Percentiles rank a stretch among this genome's conserved stretches.
These are phyloP conservation scores for Xylariaceae sp. DNA, from an alignment of 2,329 filamentous ascomycete genomes.

Conservation along the genomic window DNA sequence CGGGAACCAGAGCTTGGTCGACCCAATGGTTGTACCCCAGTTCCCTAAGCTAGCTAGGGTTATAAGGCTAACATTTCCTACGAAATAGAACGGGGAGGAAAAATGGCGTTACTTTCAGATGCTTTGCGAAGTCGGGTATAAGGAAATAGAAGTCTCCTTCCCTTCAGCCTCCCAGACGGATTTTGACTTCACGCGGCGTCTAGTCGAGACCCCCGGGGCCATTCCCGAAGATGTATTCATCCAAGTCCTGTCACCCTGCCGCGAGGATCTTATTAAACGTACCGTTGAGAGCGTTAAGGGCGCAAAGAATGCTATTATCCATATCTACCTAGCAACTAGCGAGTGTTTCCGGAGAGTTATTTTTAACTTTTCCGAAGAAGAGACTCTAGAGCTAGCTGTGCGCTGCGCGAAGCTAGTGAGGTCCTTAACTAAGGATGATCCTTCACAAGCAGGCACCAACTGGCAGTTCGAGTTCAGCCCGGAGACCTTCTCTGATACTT, in stretches of 20 bases:
- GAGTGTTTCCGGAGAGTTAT: constrained; percentile 92
- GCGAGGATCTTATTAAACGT: constrained; percentile 85
- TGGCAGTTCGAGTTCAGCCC: constrained; percentile 86
- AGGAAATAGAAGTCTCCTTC: constrained; percentile 97
- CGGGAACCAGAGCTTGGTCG: constrained; percentile 90
- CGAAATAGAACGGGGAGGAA: constrained; percentile 88
- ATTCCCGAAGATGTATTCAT: constrained; percentile 89
- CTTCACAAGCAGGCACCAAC: constrained; percentile 59
- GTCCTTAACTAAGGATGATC: constrained; percentile 84
- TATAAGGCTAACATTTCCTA: no score
- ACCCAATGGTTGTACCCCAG: constrained; percentile 76
- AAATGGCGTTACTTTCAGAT: constrained; percentile 96
- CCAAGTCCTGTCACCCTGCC: constrained; percentile 89
- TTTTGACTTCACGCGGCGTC: constrained; percentile 87
- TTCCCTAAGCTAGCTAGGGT: no score
- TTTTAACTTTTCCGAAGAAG: constrained; percentile 83
- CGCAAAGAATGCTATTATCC: constrained; percentile 89
- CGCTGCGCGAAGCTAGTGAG: constrained; percentile 85
- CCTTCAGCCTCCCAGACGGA: constrained; percentile 93
- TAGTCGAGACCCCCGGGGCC: constrained; percentile 82
- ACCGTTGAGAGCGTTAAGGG: constrained; percentile 92
- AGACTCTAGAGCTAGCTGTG: constrained; percentile 81
- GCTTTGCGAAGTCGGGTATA: constrained; percentile 89
- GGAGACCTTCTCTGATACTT: constrained; percentile 88
- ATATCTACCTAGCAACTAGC: constrained; percentile 94